Conservation (phyloP, 1,284 basidiomycete genomes). For the Ceratobasidium sp. region DNA sequence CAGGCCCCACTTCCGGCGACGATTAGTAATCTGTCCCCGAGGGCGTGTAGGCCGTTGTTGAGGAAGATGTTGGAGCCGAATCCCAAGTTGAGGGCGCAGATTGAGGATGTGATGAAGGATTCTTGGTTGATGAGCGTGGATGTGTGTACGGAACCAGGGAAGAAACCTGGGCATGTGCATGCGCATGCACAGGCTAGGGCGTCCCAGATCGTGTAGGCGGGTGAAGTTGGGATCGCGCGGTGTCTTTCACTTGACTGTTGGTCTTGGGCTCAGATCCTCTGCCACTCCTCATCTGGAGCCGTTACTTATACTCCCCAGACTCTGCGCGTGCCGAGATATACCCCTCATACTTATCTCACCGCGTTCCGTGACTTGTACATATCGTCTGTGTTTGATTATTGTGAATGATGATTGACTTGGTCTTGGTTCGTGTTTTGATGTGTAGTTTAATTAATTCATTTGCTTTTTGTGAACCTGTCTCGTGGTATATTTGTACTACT, state of each 20-base stretch:
- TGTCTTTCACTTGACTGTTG: neutral
- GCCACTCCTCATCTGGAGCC: too few relatives aligned
- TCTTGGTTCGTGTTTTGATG: slow-evolving; percentile 18
- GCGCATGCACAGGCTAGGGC: slow-evolving; percentile 63
- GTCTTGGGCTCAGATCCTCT: too few relatives aligned
- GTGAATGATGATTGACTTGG: neutral
- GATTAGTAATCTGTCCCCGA: slow-evolving; percentile 88
- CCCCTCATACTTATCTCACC: neutral
- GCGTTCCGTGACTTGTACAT: neutral
- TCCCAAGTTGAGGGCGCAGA: slow-evolving; percentile 78
- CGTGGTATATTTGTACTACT: too few relatives aligned
- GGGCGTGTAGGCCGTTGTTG: slow-evolving; percentile 85
- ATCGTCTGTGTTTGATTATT: neutral
- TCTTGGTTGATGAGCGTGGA: slow-evolving; percentile 85
- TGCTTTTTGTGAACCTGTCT: slow-evolving; percentile 21
- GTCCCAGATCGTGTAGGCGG: slow-evolving; percentile 3
- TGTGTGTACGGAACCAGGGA: slow-evolving; percentile 67
- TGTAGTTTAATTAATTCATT: slow-evolving; percentile 42
- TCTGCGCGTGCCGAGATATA: neutral
- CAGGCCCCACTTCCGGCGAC: slow-evolving; percentile 69
- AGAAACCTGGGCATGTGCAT: slow-evolving; percentile 74
- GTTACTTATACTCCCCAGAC: neutral
- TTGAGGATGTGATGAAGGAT: slow-evolving; percentile 88
- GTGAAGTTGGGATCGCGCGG: neutral
- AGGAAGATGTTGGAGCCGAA: slow-evolving; percentile 97